Conservation (phyloP, 2,329 filamentous ascomycete species). For the Phaeophleospora eucalypticola region DNA sequence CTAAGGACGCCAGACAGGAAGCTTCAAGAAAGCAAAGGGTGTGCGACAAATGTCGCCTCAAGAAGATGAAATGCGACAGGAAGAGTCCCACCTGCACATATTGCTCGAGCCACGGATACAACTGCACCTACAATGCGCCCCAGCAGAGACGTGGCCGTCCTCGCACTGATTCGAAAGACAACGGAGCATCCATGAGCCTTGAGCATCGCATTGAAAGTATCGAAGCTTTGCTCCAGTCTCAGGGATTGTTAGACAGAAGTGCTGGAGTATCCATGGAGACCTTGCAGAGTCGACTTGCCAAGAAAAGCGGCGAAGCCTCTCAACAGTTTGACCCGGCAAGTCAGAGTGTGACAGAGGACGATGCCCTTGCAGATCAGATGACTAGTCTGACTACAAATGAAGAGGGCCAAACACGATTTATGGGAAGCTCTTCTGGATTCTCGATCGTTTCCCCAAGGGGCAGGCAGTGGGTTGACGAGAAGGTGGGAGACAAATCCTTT, state of each 20-base stretch:
- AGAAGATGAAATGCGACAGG: slow-evolving; percentile 96
- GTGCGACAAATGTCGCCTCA: slow-evolving; percentile 94
- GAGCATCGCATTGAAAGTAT: too few relatives aligned
- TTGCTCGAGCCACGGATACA: slow-evolving; percentile 96
- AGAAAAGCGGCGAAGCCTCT: slow-evolving; percentile 6
- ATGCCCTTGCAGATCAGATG: slow-evolving; percentile 95
- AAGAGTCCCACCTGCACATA: slow-evolving; percentile 93
- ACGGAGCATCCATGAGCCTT: too few relatives aligned
- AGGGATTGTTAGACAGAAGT: too few relatives aligned
- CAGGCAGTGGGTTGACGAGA: slow-evolving; percentile 97
- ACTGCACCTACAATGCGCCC: slow-evolving; percentile 94
- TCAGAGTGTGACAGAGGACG: slow-evolving; percentile 66
- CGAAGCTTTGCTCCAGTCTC: too few relatives aligned
- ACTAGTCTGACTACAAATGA: slow-evolving; percentile 95
- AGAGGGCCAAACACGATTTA: slow-evolving; percentile 89
- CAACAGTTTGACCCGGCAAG: slow-evolving; percentile 22
- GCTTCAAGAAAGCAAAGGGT: too few relatives aligned
- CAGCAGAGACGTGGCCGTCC: slow-evolving; percentile 98
- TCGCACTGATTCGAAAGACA: slow-evolving; percentile 97
- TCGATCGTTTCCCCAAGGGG: slow-evolving; percentile 98
- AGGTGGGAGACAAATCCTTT: slow-evolving; percentile 93
- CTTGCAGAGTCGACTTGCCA: slow-evolving; percentile 7
- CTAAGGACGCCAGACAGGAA: too few relatives aligned
- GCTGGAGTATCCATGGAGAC: too few relatives aligned
- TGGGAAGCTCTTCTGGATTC: slow-evolving; percentile 94